A percentile compares a stretch with the other conserved stretches of the same genome.
Conservation (phyloP, 2,329 filamentous ascomycete species). For the Pseudocercospora pini-densiflorae region DNA sequence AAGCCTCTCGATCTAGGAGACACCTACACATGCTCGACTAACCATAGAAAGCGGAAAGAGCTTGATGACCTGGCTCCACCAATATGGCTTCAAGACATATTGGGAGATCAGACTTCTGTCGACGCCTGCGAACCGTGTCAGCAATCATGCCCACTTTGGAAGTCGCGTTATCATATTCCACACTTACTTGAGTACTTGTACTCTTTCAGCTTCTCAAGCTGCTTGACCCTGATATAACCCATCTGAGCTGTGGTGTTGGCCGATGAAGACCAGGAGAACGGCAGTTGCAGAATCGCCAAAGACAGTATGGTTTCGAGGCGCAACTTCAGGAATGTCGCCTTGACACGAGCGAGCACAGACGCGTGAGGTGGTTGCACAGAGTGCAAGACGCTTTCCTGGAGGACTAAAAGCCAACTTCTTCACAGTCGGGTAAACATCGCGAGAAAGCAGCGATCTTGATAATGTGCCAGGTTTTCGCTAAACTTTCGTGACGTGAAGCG, state of each 20-base stretch:
- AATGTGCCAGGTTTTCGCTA: background rate
- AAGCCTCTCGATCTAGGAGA: background rate
- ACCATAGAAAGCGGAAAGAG: conserved; percentile 91
- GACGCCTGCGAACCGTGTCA: conserved; percentile 57
- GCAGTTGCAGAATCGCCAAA: no score
- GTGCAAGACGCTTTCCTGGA: no score
- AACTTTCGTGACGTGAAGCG: background rate
- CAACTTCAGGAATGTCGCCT: no score
- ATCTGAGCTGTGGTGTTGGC: conserved; percentile 52
- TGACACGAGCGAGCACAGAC: no score
- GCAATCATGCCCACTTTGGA: background rate
- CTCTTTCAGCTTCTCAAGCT: conserved; percentile 83
- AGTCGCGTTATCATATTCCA: background rate
- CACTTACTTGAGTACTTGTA: conserved; percentile 77
- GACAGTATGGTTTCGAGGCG: no score
- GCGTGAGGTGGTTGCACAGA: no score
- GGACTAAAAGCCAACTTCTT: no score
- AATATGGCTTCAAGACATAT: conserved; percentile 97
- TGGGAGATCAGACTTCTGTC: conserved; percentile 89
- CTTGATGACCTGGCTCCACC: conserved; percentile 91
- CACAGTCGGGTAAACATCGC: no score
- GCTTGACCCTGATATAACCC: conserved; percentile 94
- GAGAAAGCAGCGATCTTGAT: no score
- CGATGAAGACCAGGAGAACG: background rate
- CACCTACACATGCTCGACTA: background rate